phyloP scores from a whole-genome alignment of 305 asterid genomes.

The Euphrasia arctica region DNA sequence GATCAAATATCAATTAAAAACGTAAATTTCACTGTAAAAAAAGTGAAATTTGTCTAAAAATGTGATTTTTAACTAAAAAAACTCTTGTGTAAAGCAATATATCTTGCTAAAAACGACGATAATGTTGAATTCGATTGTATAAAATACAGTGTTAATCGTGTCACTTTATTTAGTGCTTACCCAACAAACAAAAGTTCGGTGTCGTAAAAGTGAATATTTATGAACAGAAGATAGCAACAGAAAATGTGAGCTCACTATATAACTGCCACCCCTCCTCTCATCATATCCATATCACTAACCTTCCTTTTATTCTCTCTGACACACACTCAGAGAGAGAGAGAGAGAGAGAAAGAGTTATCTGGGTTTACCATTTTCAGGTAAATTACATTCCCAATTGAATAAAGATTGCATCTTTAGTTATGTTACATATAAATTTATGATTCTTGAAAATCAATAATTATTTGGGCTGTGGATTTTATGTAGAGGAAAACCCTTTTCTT shows the following conservation, averaged over 20 bases:
- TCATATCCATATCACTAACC: slow-evolving; percentile 14
- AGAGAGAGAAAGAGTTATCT: neutral
- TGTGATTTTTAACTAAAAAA: too few species aligned
- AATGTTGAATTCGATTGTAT: too few species aligned
- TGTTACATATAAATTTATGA: neutral
- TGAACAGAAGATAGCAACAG: slow-evolving; percentile 25
- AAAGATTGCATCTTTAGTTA: slow-evolving; percentile 16
- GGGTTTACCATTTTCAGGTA: slow-evolving; percentile 36
- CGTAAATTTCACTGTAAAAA: too few species aligned
- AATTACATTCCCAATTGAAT: slow-evolving; percentile 7
- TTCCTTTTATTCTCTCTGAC: neutral
- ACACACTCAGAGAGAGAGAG: slow-evolving; percentile 9
- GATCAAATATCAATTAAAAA: too few species aligned
- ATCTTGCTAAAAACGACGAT: too few species aligned
- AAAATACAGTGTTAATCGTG: too few species aligned
- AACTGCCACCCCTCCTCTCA: slow-evolving; percentile 24
- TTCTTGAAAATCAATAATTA: neutral
- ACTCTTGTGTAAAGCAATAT: too few species aligned
- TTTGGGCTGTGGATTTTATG: slow-evolving; percentile 2
- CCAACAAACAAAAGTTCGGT: slow-evolving; percentile 26
- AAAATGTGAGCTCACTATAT: slow-evolving; percentile 39
- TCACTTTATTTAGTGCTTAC: neutral
- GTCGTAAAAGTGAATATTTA: slow-evolving; percentile 27
- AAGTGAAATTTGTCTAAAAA: too few species aligned
- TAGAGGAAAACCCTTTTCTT: neutral